These are phyloP conservation scores for Mollisia scopiformis DNA, from an alignment of 2,329 filamentous ascomycete genomes.

Conservation along the genomic window DNA sequence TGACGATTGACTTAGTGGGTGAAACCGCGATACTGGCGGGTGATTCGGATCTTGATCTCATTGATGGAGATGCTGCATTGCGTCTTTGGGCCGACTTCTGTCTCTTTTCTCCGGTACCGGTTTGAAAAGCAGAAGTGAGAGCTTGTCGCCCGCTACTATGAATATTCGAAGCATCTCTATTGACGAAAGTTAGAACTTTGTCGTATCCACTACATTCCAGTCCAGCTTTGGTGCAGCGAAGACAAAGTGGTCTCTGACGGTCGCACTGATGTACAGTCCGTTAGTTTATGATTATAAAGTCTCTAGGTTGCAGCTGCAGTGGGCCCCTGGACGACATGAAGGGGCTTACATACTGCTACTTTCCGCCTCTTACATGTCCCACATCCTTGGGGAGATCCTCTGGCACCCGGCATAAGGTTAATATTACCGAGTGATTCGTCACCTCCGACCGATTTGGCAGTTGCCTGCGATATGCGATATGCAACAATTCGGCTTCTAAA, in stretches of 20 bases:
- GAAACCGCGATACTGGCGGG: not conserved
- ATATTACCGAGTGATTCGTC: not conserved
- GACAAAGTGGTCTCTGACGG: not conserved
- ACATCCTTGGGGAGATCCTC: not conserved
- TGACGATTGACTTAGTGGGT: not conserved
- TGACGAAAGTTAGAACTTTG: not conserved
- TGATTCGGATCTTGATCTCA: not conserved
- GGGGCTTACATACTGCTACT: not conserved
- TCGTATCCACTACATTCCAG: not conserved
- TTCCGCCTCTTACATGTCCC: not conserved
- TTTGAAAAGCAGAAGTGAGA: not conserved
- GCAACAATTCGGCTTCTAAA: not conserved
- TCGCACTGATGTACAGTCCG: not conserved
- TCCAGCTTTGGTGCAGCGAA: not conserved
- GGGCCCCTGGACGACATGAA: not conserved
- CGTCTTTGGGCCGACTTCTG: not conserved
- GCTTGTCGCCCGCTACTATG: not conserved
- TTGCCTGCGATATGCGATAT: not conserved
- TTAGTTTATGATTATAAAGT: not conserved
- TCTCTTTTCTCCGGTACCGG: not conserved
- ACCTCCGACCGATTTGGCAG: not conserved
- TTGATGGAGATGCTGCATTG: not conserved
- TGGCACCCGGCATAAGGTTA: not conserved
- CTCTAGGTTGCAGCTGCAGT: not conserved
- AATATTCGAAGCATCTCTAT: constrained; percentile 1